Conservation (phyloP, 768 basidiomycete species). For the Zangia roseola region DNA sequence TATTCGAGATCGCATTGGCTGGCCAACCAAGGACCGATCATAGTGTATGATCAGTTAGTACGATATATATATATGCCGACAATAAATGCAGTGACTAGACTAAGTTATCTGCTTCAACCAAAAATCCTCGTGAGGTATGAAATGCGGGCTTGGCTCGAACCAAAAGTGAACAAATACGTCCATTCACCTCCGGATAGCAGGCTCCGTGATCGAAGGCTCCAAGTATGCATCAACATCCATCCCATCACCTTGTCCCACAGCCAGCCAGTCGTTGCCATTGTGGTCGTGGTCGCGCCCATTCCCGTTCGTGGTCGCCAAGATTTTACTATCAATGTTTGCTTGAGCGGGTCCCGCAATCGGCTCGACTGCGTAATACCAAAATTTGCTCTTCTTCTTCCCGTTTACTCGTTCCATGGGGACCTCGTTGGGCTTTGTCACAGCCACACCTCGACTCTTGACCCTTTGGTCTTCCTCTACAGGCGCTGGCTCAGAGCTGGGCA, state of each 20-base stretch:
- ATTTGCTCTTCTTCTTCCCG: conserved; percentile 84
- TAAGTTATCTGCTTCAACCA: conserved; percentile 22
- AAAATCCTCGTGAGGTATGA: conserved; percentile 34
- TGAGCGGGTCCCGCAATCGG: conserved; percentile 43
- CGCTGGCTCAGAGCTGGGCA: conserved; percentile 26
- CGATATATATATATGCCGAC: conserved; percentile 14
- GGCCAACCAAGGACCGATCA: no score
- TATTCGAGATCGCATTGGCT: no score
- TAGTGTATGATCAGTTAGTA: conserved; percentile 13
- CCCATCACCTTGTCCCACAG: not conserved
- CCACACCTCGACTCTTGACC: conserved; percentile 56
- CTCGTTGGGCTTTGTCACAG: conserved; percentile 69
- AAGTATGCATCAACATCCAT: conserved; percentile 26
- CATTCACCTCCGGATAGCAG: conserved; percentile 13
- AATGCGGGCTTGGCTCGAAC: conserved; percentile 13
- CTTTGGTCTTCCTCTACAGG: conserved; percentile 37
- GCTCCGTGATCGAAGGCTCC: conserved; percentile 19
- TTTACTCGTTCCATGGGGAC: conserved; percentile 71
- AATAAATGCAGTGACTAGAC: conserved; percentile 30
- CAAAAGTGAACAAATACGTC: conserved; percentile 10
- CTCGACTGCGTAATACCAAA: conserved; percentile 88
- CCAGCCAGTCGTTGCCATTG: conserved; percentile 8
- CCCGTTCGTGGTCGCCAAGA: conserved; percentile 20
- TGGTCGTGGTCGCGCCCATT: conserved; percentile 14
- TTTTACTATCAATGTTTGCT: conserved; percentile 14